phyloP scores from a whole-genome alignment of 208 protist genomes.

The Angomonas desouzai region DNA sequence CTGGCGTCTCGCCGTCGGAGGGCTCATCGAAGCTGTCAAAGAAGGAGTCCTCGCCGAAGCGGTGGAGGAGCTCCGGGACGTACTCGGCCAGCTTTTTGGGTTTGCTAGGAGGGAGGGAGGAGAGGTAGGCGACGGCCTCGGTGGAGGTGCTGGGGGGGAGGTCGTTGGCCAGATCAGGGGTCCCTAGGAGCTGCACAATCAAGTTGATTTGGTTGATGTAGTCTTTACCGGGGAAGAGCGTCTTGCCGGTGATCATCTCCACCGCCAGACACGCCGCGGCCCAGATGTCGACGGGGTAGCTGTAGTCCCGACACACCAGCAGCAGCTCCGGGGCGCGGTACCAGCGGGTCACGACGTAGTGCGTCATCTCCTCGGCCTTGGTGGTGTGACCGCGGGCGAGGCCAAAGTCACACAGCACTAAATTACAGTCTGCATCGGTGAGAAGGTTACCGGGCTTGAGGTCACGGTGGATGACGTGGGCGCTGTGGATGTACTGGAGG shows the following conservation, averaged over 20 bases:
- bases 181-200: constrained; percentile 68
- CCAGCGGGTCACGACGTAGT: constrained; percentile 97
- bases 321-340: constrained; percentile 99
- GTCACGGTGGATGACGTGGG: constrained; percentile 95
- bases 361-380: constrained; percentile 88
- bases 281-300: constrained; percentile 95
- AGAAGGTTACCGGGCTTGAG: constrained; percentile 95
- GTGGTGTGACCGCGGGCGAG: constrained; percentile 49
- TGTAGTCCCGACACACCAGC: constrained; percentile 87
- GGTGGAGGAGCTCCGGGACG: constrained; percentile 31
- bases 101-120: constrained; percentile 37
- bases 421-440: constrained; percentile 86
- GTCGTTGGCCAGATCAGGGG: constrained; percentile 69
- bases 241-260: constrained; percentile 90
- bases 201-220: constrained; percentile 88
- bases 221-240: constrained; percentile 82
- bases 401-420: constrained; percentile 94
- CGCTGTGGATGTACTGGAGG: constrained; percentile 95
- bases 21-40: constrained; percentile 42
- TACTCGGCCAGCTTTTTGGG: constrained; percentile 55
- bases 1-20: constrained; percentile 14
- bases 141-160: constrained; percentile 50
- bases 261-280: constrained; percentile 94
- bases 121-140: constrained; percentile 73
- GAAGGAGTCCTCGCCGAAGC: constrained; percentile 47